Conservation (phyloP, 2,329 filamentous ascomycete genomes). For the Botrytis fabae region DNA sequence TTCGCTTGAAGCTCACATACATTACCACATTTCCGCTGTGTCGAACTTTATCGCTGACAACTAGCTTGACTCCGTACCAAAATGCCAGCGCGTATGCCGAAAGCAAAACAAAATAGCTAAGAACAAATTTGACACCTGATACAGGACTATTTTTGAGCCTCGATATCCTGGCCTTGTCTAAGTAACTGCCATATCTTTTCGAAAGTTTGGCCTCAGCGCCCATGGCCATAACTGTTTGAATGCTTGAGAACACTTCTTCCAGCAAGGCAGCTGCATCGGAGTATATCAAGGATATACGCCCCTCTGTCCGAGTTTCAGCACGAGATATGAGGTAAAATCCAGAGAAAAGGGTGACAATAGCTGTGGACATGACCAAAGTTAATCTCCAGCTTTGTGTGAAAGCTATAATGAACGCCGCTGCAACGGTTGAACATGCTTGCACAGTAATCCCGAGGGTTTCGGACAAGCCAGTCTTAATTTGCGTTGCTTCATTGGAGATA, state of each 20-base stretch:
- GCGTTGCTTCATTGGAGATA: constrained; percentile 6
- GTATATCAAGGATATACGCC: neutral
- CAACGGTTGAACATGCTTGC: neutral
- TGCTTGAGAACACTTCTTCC: neutral
- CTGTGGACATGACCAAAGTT: neutral
- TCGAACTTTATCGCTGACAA: constrained; percentile 42
- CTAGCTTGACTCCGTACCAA: constrained; percentile 54
- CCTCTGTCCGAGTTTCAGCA: neutral
- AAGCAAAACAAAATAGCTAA: constrained; percentile 39
- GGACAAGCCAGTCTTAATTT: neutral
- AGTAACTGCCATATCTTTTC: neutral
- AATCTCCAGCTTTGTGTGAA: constrained; percentile 3
- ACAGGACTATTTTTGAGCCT: constrained; percentile 51
- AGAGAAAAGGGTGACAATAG: neutral
- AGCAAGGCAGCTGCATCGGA: neutral
- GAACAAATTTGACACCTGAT: constrained; percentile 51
- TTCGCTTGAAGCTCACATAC: neutral
- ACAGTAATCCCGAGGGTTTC: neutral
- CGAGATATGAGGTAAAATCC: neutral
- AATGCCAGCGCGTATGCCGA: constrained; percentile 57
- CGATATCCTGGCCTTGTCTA: constrained; percentile 42
- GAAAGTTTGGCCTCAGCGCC: neutral
- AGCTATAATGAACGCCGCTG: constrained; percentile 4
- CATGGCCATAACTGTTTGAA: neutral
- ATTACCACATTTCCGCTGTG: constrained; percentile 37